Evolutionary conservation across 371 early-diverging fungal genomes (phyloP), one percentile per base, ranked within the genome.

Genomic region (Chytridiales sp.): DNA sequence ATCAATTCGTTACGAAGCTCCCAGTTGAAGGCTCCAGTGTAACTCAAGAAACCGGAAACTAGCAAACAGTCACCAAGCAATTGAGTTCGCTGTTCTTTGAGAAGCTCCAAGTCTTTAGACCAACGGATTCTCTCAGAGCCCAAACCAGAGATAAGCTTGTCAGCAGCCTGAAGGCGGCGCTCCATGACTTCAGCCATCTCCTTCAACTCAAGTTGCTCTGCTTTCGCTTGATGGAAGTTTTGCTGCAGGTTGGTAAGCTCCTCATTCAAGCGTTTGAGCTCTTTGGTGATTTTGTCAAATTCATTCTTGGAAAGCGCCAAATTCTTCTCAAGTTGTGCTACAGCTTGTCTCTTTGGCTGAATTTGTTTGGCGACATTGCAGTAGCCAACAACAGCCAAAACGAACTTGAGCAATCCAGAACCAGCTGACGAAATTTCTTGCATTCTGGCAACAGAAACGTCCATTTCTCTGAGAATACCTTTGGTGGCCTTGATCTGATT

Each of bases 11-110:
- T 74, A 2, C 83, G 70, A 3, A 83, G 62, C 55, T 83, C 83
- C 83, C 83, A 83, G 52, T 81, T 83, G 68, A 83, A 83, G 0
- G 83, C 82, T 27, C 83, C 83, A 21, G 83, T 79, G 68, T 83
- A 83, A 58, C 78, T 74, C 26, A 81, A 56, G 57, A 83, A 83
- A 0, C 75, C 83, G 15, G 83, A 77, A 0, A 79, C 73, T 3
- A 83, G 60, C 32, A 83, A 56, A 64, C 83, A 83, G 64, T 83
- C 80, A 9, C 83, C 83, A 0, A 83, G 59, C 0, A 83, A 66
- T 52, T 83, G 78, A 15, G 65, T 50, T 9, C 80, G 64, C 60
- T 83, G 78, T 46, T 66, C 78, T 47, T 80, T 78, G 2, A 83
- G 65, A 0, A 62, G 40, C 29, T 69, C 70, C 9, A 83, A 60